phyloP scores from a whole-genome alignment of 345 rosid species.

The Dimocarpus longan region DNA sequence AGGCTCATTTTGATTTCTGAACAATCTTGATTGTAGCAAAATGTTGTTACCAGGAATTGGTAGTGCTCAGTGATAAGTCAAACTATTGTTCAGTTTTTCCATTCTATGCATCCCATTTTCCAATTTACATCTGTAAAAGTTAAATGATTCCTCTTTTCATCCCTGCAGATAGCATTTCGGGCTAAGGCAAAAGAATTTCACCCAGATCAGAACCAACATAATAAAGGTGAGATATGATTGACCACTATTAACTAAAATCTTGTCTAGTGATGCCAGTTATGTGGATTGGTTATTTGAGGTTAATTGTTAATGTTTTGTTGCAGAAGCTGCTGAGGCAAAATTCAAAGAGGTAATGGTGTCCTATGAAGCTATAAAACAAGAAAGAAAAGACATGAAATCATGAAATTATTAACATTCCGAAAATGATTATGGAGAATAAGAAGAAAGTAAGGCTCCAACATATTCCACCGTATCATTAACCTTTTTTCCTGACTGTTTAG shows the following conservation, averaged over 20 bases:
- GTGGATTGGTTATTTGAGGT: conserved; percentile 1
- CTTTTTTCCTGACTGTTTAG: not conserved
- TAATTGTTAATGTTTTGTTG: conserved; percentile 19
- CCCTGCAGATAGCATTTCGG: conserved; percentile 87
- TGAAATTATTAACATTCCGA: conserved; percentile 10
- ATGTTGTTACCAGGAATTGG: not conserved
- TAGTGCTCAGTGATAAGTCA: not conserved
- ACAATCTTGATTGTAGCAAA: not conserved
- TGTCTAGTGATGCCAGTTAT: not conserved
- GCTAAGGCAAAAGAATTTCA: conserved; percentile 86
- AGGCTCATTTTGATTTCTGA: not conserved
- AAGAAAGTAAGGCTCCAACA: not conserved
- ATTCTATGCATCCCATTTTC: not conserved
- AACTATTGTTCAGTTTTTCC: not conserved
- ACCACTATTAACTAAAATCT: not conserved
- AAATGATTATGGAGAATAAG: not conserved
- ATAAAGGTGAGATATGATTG: conserved; percentile 58
- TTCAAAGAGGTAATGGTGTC: conserved; percentile 91
- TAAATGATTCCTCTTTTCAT: conserved; percentile 6
- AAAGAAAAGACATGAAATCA: conserved; percentile 52
- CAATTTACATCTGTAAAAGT: not conserved
- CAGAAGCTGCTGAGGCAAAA: conserved; percentile 89
- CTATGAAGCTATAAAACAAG: conserved; percentile 84
- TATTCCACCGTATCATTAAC: not conserved
- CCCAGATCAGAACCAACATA: conserved; percentile 92